Base-by-base conservation (phyloP, 352 stramenopile genomes). In the Phytophthora syringae region DNA sequence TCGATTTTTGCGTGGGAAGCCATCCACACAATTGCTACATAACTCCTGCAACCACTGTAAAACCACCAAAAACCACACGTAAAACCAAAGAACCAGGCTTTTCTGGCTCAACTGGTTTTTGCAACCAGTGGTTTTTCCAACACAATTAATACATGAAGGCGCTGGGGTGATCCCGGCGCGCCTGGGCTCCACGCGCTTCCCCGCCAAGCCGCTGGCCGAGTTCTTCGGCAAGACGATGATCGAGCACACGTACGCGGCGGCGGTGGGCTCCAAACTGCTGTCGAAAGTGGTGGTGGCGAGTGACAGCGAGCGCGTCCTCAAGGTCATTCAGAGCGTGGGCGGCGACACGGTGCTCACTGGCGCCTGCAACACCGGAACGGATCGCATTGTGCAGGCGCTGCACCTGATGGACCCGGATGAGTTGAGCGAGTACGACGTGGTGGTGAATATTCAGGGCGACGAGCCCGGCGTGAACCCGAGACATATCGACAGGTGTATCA, bases 381-480 rank as follows among this genome's bases (percentile, higher is more conserved):
- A 93, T 60, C 84, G 88, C 28, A 79, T 95, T 25, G 76, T 94
- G 40, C 75, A 93, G 30, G 86, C 73, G 27, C 67, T 93, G 27
- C 68, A 63, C 11, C 34, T 64, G 18, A 71, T 93, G 58, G 67
- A 76, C 11, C 28, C 64, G 6, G 24, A 51, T 12, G 74, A 90
- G 30, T 44, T 93, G 15, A 70, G 51, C 27, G 45, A 75, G 44
- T 90, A 90, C 59, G 86, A 96, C 34, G 64, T 94, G 43, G 71
- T 96, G 11, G 84, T 94, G 22, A 96, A 96, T 50, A 84, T 96
- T 45, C 86, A 95, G 55, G 86, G 88, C 34, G 88, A 96, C 50
- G 88, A 96, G 60, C 86, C 86, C 3, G 83, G 82, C 20, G 82
- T 96, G 48, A 83, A 96, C 49, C 83, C 88, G 27, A 74, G 49